Base-by-base conservation (phyloP, 768 basidiomycete species). In the Psilocybe subaeruginosa region DNA sequence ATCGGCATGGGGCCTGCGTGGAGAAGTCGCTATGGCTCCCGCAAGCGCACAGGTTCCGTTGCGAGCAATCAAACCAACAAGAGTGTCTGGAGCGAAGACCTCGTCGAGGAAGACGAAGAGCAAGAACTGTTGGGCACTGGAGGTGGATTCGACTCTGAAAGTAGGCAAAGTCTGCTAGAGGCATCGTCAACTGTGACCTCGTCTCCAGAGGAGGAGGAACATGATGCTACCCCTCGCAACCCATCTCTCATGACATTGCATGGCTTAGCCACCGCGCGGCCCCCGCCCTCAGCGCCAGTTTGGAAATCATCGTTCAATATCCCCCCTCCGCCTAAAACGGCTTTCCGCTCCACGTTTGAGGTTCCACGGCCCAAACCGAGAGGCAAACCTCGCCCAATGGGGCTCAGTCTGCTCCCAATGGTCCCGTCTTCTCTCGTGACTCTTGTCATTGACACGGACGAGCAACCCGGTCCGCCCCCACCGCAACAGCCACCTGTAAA, bases 91-190 rank as follows among this genome's bases (percentile, higher is more conserved):
- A 93, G 91, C 69, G 92, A 93, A 71, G 82, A 93, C 55, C 83
- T 93, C 8, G 85, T 93, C 8, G 92, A 93, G 68, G 90, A 90
- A 64, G 91, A 92, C 19, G 92, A 93, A 70, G 91, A 93, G 69
- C 75, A 84, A 51, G 88, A 87, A 60, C 76, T 92, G 0, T 79
- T 92, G 45, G 88, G 89, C 48, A 72, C 89, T 16, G 87, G 89
- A 56, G 85, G 88, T 56, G 83, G 85, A 37, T 92, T 91, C 64
- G 81, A 84, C 66, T 76, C 77, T 29, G 77, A 78, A 54, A 73
- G 74, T 62, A 70, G 72, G 27, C 71, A 66, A 57, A 71, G 74
- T 54, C 67, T 72, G 19, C 76, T 76, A 50, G 73, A 74, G 31
- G 75, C 77, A 53, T 76, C 78, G 45, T 77, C 74, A 12, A 78